Evolutionary conservation across 129 eudicot species (phyloP), one percentile per base, ranked within the genome.

Genomic region (Kitagawia praeruptora): DNA sequence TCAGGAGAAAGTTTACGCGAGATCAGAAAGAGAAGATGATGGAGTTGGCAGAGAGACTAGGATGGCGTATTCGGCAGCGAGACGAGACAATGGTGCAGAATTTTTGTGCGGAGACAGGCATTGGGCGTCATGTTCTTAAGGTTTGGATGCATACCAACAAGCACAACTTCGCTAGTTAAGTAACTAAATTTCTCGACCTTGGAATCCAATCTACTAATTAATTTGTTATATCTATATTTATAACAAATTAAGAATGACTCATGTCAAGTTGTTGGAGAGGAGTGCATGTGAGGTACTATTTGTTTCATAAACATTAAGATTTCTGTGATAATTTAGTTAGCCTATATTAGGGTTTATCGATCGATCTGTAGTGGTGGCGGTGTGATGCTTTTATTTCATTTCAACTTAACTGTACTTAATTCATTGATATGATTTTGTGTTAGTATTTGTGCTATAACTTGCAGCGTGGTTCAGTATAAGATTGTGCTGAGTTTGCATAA

Each of bases 81-180:
- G 97, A 88, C 39, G 98, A 93, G 46, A 85, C 70, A 5, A 87
- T 83, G 28, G 97, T 93, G 63, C 84, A 85, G 23, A 86, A 82
- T 4, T 93, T 93, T 48, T 93, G 98, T 45, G 80, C 79, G 0
- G 95, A 93, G 49, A 88, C 79, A 5, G 92, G 91, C 5, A 83
- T 93, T 1, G 89, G 78, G 86, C 84, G 98, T 34, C 92, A 91
- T 15, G 98, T 93, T 63, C 87, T 93, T 39, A 93, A 91, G 82
- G 95, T 93, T 31, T 93, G 98, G 98, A 91, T 93, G 95, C 98
- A 93, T 67, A 93, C 89, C 79, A 91, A 93, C 85, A 93, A 93
- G 87, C 90, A 91, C 89, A 91, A 81, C 89, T 64, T 16, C 71
- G 38, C 71, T 67, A 14, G 2, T 21, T 61, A 61, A 28, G 6